These are phyloP conservation scores for Tanacetum coccineum DNA, from an alignment of 129 eudicot genomes.

Conservation along the genomic window DNA sequence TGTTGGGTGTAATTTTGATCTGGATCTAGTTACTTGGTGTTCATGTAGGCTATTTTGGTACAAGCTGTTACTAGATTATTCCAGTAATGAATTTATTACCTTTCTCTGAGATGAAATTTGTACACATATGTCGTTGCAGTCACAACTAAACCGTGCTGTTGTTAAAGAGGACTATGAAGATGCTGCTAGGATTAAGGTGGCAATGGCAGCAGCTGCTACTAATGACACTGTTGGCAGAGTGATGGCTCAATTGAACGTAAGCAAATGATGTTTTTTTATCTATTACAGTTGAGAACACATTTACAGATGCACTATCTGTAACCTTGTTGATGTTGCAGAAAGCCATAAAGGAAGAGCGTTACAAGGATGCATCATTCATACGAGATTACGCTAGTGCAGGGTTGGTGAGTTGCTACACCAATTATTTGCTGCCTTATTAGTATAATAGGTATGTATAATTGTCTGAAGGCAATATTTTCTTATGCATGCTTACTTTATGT, in stretches of 20 bases:
- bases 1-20: not conserved
- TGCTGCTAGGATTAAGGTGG: constrained; percentile 95
- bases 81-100: not conserved
- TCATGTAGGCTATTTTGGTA: constrained; percentile 3
- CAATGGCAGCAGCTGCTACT: constrained; percentile 88
- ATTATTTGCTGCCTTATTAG: not conserved
- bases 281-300: not conserved
- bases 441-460: not conserved
- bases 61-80: not conserved
- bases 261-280: constrained; percentile 12
- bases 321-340: constrained; percentile 44
- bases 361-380: constrained; percentile 76
- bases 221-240: constrained; percentile 86
- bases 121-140: constrained; percentile 38
- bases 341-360: constrained; percentile 78
- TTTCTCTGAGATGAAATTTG: not conserved
- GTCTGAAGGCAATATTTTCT: constrained; percentile 3
- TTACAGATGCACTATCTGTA: not conserved
- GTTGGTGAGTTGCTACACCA: constrained; percentile 53
- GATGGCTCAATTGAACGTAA: constrained; percentile 73
- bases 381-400: constrained; percentile 92
- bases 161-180: constrained; percentile 79
- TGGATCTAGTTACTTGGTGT: not conserved
- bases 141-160: constrained; percentile 66
- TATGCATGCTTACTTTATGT: not conserved